Evolutionary conservation across 441 rosid genomes (phyloP).

Genomic region (Syzygium syzygioides): DNA sequence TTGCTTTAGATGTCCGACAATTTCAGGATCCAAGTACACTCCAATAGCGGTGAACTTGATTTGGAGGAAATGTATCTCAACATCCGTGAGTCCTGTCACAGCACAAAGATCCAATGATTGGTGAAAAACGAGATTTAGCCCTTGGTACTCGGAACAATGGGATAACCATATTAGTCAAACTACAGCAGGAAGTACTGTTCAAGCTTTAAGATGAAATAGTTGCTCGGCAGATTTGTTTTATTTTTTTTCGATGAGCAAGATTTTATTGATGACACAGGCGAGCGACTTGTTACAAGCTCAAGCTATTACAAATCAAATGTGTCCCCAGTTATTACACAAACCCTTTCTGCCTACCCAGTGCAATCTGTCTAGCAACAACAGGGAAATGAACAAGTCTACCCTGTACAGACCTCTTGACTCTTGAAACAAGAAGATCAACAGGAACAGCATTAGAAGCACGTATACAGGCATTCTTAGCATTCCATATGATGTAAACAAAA

Average conservation of each 20-base stretch:
- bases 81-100: slow-evolving; percentile 73
- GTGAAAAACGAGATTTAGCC: background rate
- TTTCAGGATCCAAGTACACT: slow-evolving; percentile 70
- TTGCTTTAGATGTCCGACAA: slow-evolving; percentile 38
- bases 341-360: background rate
- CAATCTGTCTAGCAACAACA: background rate
- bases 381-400: background rate
- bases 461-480: background rate
- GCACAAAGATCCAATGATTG: background rate
- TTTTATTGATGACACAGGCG: background rate
- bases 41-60: slow-evolving; percentile 94
- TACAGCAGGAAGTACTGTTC: background rate
- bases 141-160: background rate
- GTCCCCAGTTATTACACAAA: background rate
- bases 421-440: background rate
- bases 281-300: background rate
- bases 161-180: background rate
- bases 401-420: background rate
- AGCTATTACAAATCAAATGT: background rate
- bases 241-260: background rate
- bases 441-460: background rate
- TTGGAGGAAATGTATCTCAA: slow-evolving; percentile 88
- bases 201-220: background rate
- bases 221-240: background rate
- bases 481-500: background rate